Evolutionary conservation across 768 basidiomycete genomes (phyloP), one percentile per base, ranked within the genome.

Genomic region (Mrakia gelida): DNA sequence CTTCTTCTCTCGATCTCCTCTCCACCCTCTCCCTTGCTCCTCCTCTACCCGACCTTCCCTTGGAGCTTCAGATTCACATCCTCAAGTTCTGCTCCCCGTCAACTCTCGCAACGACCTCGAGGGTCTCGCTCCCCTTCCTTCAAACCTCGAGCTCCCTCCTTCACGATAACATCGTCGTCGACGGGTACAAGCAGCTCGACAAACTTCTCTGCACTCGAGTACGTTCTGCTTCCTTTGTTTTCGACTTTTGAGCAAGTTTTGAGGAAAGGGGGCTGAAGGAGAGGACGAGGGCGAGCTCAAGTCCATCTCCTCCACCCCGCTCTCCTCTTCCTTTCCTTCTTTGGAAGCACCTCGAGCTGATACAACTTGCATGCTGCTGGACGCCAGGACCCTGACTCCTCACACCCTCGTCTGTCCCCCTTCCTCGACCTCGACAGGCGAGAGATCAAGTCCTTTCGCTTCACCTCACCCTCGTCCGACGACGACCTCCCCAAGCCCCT

Each of bases 41-140:
- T 13, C 81, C 72, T 23, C 82, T 84, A 68, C 78, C 78, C 18
- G 59, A 38, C 21, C 32, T 56, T 8, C 23, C 32, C 13, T 10
- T 30, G 18, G 30, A 65, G 30, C 9, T 13, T 11, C 23, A 65
- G 28, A 5, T 26, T 34, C 34, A 21, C 28, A 28, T 65, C 63
- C 18, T 65, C 30, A 18, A 38, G 16, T 32, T 65, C 63, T 65
- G 5, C 54, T 1, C 15, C 21, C 2, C 54, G 2, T 56, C 54
- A 2, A 56, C 54, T 8, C 54, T 65, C 34, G 63, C 30, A 30
- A 6, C 63, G 2, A 38, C 63, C 63, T 65, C 63, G 9, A 11
- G 63, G 13, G 28, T 65, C 8, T 65, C 34, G 9, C 28, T 65
- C 34, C 8, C 28, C 63, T 65, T 65, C 34, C 34, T 38, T 34